Evolutionary conservation across 352 stramenopile species (phyloP).

Genomic region (Phytophthora sp.): DNA sequence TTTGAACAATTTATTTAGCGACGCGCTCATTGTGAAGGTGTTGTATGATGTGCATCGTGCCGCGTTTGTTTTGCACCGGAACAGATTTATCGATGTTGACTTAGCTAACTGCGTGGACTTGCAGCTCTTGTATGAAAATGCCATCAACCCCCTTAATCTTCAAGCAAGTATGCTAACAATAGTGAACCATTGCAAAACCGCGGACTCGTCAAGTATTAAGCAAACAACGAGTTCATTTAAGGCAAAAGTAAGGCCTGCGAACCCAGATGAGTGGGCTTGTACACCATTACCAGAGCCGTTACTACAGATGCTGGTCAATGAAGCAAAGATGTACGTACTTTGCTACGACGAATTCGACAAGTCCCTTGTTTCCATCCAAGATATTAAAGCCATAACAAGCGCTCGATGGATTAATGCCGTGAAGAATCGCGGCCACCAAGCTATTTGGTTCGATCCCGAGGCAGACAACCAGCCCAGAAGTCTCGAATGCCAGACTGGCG

Average conservation of each 20-base stretch:
- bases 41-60: conserved; percentile 10
- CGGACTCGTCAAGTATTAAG: no score
- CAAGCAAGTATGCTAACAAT: no score
- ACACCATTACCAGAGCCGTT: no score
- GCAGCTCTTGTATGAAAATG: conserved; percentile 39
- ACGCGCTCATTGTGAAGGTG: not conserved
- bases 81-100: not conserved
- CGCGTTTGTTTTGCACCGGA: conserved; percentile 2
- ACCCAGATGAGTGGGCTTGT: no score
- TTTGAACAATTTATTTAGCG: not conserved
- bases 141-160: no score
- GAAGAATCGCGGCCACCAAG: not conserved
- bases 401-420: not conserved
- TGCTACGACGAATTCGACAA: not conserved
- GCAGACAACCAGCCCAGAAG: conserved; percentile 3
- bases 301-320: conserved; percentile 15
- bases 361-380: no score
- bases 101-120: conserved; percentile 31
- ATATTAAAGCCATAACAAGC: not conserved
- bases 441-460: conserved; percentile 1
- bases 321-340: not conserved
- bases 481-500: not conserved
- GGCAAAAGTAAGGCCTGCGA: no score
- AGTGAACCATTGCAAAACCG: no score
- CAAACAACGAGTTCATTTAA: no score